Evolutionary conservation across 2,329 filamentous ascomycete genomes (phyloP), one percentile per base, ranked within the genome.

Genomic region (Tolypocladium sp.): DNA sequence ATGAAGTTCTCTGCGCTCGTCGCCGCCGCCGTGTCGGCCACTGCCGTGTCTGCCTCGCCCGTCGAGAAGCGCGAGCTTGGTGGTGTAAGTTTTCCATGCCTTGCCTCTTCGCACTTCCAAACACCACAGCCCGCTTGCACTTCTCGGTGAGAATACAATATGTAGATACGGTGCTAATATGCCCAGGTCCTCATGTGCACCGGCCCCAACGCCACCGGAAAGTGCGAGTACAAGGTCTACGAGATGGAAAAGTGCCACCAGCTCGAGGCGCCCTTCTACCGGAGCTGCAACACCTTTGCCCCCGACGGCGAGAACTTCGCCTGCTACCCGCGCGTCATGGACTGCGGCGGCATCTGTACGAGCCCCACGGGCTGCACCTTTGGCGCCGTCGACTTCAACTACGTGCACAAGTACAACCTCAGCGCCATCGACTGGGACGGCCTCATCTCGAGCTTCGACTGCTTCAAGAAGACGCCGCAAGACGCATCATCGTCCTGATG

Each of bases 331-430:
- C 75, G 74, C 60, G 67, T 73, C 9, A 64, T 66, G 57, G 58
- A 66, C 30, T 83, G 81, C 66, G 70, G 69, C 40, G 70, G 68
- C 27, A 70, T 76, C 61, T 83, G 80, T 73, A 77, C 57, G 5
- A 81, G 79, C 54, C 79, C 79, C 2, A 77, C 76, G 52, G 81
- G 80, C 41, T 83, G 81, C 70, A 82, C 80, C 0, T 74, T 80
- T 60, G 81, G 80, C 41, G 65, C 72, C 9, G 71, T 83, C 55
- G 73, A 75, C 64, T 82, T 75, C 63, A 63, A 68, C 62, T 79
- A 76, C 65, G 65, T 70, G 59, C 58, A 79, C 72, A 82, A 81
- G 69, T 77, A 71, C 67, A 74, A 83, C 65, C 65, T 83, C 57
- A 69, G 72, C 33, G 70, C 69, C 35, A 76, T 80, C 53, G 59